phyloP scores from a whole-genome alignment of 164 flowering plant genomes.

The Hamamelis virginiana region DNA sequence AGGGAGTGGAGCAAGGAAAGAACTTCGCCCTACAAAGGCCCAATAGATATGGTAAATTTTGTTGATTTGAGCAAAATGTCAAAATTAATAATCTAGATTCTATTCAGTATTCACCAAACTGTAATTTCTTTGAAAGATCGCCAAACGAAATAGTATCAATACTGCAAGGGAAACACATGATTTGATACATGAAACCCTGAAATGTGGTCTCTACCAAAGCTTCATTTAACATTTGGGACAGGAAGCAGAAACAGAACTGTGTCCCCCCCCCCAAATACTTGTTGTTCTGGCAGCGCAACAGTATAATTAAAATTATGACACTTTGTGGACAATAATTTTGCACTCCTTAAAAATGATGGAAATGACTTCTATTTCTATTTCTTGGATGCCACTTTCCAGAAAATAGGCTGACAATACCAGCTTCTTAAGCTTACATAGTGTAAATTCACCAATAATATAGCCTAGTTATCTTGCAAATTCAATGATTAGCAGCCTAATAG shows the following conservation, averaged over 20 bases:
- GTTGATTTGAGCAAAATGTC: not conserved
- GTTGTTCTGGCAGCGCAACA: too few species aligned
- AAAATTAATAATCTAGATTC: not conserved
- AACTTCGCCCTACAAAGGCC: conserved; percentile 45
- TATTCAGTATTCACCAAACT: not conserved
- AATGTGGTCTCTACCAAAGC: too few species aligned
- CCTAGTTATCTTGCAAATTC: not conserved
- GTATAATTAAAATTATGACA: too few species aligned
- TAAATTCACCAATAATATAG: not conserved
- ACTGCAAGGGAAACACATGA: too few species aligned
- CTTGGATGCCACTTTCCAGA: not conserved
- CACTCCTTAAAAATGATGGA: not conserved
- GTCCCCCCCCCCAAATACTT: too few species aligned
- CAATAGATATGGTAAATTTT: conserved; percentile 7
- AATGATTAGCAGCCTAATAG: not conserved
- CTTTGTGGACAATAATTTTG: too few species aligned
- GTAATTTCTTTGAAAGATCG: too few species aligned
- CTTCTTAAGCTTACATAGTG: not conserved
- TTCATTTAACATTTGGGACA: too few species aligned
- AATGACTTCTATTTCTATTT: not conserved
- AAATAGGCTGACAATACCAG: not conserved
- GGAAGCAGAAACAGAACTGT: too few species aligned
- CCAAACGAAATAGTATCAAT: too few species aligned
- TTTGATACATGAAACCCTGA: too few species aligned
- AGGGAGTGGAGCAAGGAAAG: conserved; percentile 48